Conservation (phyloP, 805 yeast genomes). For the Zygoascus tannicola region DNA sequence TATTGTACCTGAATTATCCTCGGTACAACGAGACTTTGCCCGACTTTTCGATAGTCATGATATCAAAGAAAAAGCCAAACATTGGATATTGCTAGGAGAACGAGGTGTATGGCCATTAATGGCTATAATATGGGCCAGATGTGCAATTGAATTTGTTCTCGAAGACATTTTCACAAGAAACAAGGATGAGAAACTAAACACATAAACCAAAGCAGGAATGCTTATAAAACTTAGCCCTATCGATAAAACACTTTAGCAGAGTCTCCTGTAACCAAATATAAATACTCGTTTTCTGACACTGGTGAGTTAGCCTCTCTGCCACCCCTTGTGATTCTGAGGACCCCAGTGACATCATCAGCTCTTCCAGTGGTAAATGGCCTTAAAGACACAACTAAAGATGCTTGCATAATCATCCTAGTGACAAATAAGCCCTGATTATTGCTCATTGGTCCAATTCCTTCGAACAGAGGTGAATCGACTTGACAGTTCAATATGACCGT, state of each 20-base stretch:
- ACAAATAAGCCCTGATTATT: conserved; percentile 37
- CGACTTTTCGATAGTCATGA: conserved; percentile 70
- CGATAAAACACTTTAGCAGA: conserved; percentile 35
- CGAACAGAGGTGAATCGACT: conserved; percentile 34
- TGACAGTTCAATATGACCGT: conserved; percentile 32
- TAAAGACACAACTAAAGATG: conserved; percentile 45
- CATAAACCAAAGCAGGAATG: neutral
- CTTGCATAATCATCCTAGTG: conserved; percentile 39
- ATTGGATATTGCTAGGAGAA: conserved; percentile 89
- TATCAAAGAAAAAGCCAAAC: conserved; percentile 62
- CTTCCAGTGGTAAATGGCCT: conserved; percentile 70
- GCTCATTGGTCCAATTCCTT: conserved; percentile 31
- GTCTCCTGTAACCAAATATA: conserved; percentile 52
- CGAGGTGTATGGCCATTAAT: conserved; percentile 87
- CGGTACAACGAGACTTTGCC: conserved; percentile 60
- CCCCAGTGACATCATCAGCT: conserved; percentile 76
- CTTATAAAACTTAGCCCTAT: too few relatives aligned
- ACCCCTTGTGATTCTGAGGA: conserved; percentile 52
- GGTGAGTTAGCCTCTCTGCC: conserved; percentile 29
- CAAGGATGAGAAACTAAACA: conserved; percentile 3
- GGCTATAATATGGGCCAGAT: conserved; percentile 76
- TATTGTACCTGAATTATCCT: conserved; percentile 76
- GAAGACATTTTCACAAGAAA: conserved; percentile 54
- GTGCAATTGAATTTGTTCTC: conserved; percentile 80
- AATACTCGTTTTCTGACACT: conserved; percentile 52